Percentiles rank a stretch among this genome's conserved stretches.
Conservation (phyloP, 192 early-diverging fungal genomes). For the Chytriomyces sp. region DNA sequence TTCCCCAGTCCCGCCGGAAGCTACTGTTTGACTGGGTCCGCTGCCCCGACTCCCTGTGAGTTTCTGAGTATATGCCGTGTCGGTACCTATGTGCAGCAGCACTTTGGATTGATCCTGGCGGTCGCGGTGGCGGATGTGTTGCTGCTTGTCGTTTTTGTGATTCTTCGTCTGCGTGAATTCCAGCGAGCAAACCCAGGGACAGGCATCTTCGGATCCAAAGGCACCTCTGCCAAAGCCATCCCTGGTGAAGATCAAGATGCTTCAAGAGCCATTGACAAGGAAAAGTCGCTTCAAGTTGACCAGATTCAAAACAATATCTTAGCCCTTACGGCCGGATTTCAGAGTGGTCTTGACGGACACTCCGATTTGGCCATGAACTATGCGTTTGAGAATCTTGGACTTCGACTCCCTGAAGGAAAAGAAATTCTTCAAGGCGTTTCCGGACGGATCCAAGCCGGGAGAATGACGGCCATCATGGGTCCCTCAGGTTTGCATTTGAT, state of each 20-base stretch:
- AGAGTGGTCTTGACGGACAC: constrained; percentile 25
- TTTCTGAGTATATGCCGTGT: constrained; percentile 41
- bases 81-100: constrained; percentile 26
- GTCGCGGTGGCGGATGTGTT: constrained; percentile 31
- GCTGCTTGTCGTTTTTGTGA: constrained; percentile 32
- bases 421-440: constrained; percentile 71
- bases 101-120: constrained; percentile 33
- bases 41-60: constrained; percentile 28
- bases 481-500: constrained; percentile 65
- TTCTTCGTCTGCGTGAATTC: constrained; percentile 29
- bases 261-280: neutral
- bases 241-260: neutral
- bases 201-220: neutral
- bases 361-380: constrained; percentile 43
- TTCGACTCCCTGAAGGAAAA: constrained; percentile 53
- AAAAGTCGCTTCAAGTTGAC: neutral
- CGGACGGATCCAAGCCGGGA: constrained; percentile 74
- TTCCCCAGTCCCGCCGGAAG: constrained; percentile 11
- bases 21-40: constrained; percentile 20
- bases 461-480: constrained; percentile 90
- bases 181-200: neutral
- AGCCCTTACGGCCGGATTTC: constrained; percentile 27
- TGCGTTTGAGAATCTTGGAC: constrained; percentile 44
- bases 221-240: neutral
- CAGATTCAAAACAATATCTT: constrained; percentile 16